Evolutionary conservation across 2,329 filamentous ascomycete genomes (phyloP).

Genomic region (Xylariales sp.): DNA sequence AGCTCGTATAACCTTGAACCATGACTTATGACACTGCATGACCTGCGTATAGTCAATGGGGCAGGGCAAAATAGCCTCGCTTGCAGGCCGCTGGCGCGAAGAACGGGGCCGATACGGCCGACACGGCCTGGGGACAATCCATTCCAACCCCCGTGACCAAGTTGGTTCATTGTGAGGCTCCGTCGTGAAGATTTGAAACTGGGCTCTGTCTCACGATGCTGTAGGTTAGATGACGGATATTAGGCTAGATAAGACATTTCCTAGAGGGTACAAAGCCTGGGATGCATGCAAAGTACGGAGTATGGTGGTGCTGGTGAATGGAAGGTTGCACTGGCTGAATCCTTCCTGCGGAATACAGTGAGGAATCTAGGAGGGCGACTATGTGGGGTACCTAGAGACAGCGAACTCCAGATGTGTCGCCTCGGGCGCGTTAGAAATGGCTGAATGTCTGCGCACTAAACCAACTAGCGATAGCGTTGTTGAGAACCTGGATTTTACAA

Average conservation of each 20-base stretch:
- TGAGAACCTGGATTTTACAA: too few relatives aligned
- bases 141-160: neutral
- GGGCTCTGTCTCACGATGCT: neutral
- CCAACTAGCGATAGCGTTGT: too few relatives aligned
- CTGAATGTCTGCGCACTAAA: too few relatives aligned
- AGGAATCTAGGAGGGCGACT: constrained; percentile 15
- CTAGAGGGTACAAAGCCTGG: too few relatives aligned
- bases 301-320: constrained; percentile 13
- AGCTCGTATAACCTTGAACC: neutral
- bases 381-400: too few relatives aligned
- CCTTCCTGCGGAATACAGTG: too few relatives aligned
- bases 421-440: too few relatives aligned
- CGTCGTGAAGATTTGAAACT: neutral
- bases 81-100: neutral
- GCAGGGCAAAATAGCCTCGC: neutral
- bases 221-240: neutral
- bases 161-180: neutral
- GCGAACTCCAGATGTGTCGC: too few relatives aligned
- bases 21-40: too few relatives aligned
- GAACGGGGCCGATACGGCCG: constrained; percentile 3
- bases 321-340: constrained; percentile 12
- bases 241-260: too few relatives aligned
- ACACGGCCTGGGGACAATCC: constrained; percentile 1
- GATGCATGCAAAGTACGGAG: neutral
- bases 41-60: neutral